Evolutionary conservation across 1,284 basidiomycete genomes (phyloP).

Genomic region (Takashimella koratensis): DNA sequence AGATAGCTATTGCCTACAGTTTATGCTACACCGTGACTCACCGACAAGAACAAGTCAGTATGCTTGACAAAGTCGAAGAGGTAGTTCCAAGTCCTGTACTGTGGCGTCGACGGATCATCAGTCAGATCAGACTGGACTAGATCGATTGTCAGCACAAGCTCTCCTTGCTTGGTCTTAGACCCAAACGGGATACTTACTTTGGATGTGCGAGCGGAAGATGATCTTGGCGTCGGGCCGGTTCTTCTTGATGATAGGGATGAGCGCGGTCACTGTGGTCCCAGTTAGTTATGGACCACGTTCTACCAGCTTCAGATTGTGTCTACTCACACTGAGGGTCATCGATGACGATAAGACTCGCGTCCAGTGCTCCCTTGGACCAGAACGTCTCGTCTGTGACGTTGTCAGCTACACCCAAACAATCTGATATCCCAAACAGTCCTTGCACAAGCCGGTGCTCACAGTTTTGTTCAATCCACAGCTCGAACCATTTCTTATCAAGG

Average conservation of each 20-base stretch:
- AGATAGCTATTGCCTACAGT: background rate
- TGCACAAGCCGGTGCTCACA: slow-evolving; percentile 29
- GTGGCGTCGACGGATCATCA: slow-evolving; percentile 57
- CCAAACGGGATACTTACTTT: slow-evolving; percentile 57
- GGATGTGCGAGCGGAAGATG: slow-evolving; percentile 84
- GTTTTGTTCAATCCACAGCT: slow-evolving; percentile 69
- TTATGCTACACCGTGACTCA: too few species aligned
- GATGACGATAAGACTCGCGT: slow-evolving; percentile 57
- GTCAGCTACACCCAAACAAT: too few species aligned
- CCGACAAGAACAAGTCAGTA: slow-evolving; percentile 77
- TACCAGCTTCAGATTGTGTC: slow-evolving; percentile 3
- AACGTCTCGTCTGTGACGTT: slow-evolving; percentile 54
- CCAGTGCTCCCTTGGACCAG: slow-evolving; percentile 67
- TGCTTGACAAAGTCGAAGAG: slow-evolving; percentile 81
- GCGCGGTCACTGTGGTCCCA: slow-evolving; percentile 55
- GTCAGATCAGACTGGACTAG: slow-evolving; percentile 40
- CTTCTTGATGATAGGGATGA: slow-evolving; percentile 81
- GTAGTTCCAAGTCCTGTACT: slow-evolving; percentile 84
- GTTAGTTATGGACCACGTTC: background rate
- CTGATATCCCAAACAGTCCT: too few species aligned
- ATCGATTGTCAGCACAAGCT: too few species aligned
- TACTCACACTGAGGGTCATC: slow-evolving; percentile 56
- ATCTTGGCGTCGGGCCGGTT: slow-evolving; percentile 73
- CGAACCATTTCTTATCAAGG: slow-evolving; percentile 69
- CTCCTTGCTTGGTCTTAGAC: background rate